phyloP scores from a whole-genome alignment of 306 rosid species.

The Quercus glauca region DNA sequence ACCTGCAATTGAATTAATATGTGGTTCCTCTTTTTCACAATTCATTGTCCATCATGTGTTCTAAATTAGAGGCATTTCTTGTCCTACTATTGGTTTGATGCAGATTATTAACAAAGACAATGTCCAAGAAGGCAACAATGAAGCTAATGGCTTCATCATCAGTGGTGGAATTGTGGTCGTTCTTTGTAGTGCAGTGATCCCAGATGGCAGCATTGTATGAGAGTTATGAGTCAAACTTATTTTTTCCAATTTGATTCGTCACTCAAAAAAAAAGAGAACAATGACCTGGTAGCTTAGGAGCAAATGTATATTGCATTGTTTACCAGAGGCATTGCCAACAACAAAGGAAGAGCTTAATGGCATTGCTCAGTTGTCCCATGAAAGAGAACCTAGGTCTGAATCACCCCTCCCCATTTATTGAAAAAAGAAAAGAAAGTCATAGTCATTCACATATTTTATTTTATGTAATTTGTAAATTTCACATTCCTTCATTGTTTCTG shows the following conservation, averaged over 20 bases:
- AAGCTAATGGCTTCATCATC: slow-evolving; percentile 29
- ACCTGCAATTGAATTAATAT: background rate
- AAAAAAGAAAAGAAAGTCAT: background rate
- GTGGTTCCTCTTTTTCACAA: background rate
- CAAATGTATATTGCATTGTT: background rate
- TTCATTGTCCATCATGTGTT: background rate
- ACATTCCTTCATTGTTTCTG: background rate
- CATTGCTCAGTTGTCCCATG: too few species aligned
- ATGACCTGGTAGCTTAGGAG: background rate
- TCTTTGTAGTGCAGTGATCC: slow-evolving; percentile 28
- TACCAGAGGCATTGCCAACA: background rate
- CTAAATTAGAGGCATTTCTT: background rate
- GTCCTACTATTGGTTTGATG: background rate
- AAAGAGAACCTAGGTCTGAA: too few species aligned
- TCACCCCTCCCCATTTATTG: too few species aligned
- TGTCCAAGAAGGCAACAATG: slow-evolving; percentile 31
- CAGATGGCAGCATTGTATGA: slow-evolving; percentile 28
- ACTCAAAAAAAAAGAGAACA: background rate
- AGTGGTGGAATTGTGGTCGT: slow-evolving; percentile 35
- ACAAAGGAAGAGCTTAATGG: too few species aligned
- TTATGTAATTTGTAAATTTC: background rate
- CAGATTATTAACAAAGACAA: slow-evolving; percentile 44
- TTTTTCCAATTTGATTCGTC: too few species aligned
- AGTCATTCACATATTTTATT: background rate
- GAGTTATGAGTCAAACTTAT: background rate